Base-by-base conservation (phyloP, 345 rosid genomes). In the Murraya koenigii region DNA sequence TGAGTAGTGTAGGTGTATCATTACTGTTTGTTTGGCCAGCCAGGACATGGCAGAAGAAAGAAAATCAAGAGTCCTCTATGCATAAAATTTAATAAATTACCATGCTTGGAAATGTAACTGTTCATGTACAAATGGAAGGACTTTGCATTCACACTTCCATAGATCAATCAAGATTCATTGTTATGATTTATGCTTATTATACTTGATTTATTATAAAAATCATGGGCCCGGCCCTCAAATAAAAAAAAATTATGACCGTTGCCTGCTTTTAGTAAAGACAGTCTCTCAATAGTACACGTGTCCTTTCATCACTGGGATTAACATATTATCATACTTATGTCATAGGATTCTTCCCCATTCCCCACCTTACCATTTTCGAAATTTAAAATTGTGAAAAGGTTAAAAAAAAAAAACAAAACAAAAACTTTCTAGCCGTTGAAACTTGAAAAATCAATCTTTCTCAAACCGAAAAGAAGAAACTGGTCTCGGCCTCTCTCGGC, bases 351-450 rank as follows among this genome's bases (percentile, higher is more conserved):
- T 55, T 28, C 1, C 28, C 44, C 25, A 1, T 23, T 28, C 64
- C 78, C 82, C 72, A 30, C 66, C 20, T 26, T n/a, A 26, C 73
- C 63, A 38, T 67, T 75, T 79, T 75, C 38, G 41, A 63, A 84
- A 62, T 79, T 86, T 52, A 71, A 83, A 87, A 80, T 54, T 15
- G 49, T 44, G 49, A 44, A 4, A 14, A 30, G 32, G 32, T 1
- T 1, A 30, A 2, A 2, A 44, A 44, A 41, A 10, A 49, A 15
- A 49, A 64, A 79, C n/a, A 8, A 60, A 23, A 20, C 11, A 14
- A 74, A 76, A 74, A 84, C 84, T 89, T 85, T 82, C 86, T 89
- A 94, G 93, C 98, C 97, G 95, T 94, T 90, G 92, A 75, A 75
- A 80, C 70, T 55, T 49, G 75, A 77, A 77, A 82, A 47, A 25